Evolutionary conservation across 371 early-diverging fungal species (phyloP), one percentile per base, ranked within the genome.

Genomic region (Massospora cicadina): DNA sequence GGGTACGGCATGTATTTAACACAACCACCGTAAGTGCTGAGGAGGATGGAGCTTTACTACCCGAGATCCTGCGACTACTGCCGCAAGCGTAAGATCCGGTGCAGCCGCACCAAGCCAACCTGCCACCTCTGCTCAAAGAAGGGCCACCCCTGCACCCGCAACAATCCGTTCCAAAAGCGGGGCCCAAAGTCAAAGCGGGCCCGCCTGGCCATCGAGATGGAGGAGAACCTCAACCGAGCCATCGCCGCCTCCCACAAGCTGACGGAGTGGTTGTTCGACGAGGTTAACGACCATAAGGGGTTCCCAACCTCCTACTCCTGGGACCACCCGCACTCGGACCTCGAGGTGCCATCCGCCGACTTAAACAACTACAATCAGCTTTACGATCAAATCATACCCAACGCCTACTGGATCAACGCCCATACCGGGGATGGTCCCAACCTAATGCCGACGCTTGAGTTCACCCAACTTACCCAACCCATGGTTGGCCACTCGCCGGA

Each of bases 121-220:
- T 76, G 77, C 33, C 70, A 71, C 17, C 73, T 73, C 43, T 76
- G 77, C 63, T 68, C 64, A 24, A 72, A 75, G 33, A 72, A 74
- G 68, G 72, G 69, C 7, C 72, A 73, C 64, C 70, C 71, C 28
- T 76, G 77, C 71, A 76, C 77, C 65, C 75, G 75, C 69, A 72
- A 72, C 30, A 68, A 70, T 54, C 58, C 70, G 23, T 64, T 65
- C 56, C 68, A 70, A 28, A 70, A 70, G 30, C 73, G 85, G 66
- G 86, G 86, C 1, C 86, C 86, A 30, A 62, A 62, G 33, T 43
- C 62, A 12, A 62, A 62, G 21, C 13, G 21, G 12, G 31, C 31
- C 60, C 29, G 31, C 29, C 60, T 31, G 10, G 31, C 31, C 26
- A 29, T 10, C 43, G 43, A 43, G 17, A 17, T 43, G 43, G 43